phyloP scores from a whole-genome alignment of 768 basidiomycete species.

The Thelephora aurantiotincta region DNA sequence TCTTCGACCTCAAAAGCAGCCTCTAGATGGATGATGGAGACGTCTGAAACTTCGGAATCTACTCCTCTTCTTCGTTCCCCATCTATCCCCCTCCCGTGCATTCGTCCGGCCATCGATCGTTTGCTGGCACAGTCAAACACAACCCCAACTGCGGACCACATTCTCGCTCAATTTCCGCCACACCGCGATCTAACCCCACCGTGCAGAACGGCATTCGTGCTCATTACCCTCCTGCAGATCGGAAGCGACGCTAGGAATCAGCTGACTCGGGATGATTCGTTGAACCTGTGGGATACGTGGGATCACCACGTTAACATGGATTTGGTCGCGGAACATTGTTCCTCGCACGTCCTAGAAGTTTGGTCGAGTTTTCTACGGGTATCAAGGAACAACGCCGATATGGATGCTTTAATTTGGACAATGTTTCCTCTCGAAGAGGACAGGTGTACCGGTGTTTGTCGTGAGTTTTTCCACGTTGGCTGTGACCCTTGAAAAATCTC shows the following conservation, averaged over 20 bases:
- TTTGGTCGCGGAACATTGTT: constrained; percentile 17
- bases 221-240: constrained; percentile 13
- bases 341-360: constrained; percentile 18
- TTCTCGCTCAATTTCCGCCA: not conserved
- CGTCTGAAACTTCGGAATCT: constrained; percentile 6
- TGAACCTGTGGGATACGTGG: constrained; percentile 32
- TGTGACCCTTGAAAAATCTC: too few relatives aligned
- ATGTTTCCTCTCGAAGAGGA: constrained; percentile 22
- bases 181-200: not conserved
- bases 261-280: not conserved
- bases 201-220: constrained; percentile 10
- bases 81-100: not conserved
- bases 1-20: constrained; percentile 3
- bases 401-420: constrained; percentile 36
- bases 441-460: not conserved
- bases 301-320: constrained; percentile 14
- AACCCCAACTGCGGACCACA: constrained; percentile 7
- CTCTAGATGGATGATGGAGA: constrained; percentile 2
- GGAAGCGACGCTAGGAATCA: constrained; percentile 3
- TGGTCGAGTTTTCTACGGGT: constrained; percentile 31
- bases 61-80: constrained; percentile 8
- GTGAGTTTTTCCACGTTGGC: too few relatives aligned
- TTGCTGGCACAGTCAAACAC: constrained; percentile 5
- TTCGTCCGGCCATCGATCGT: constrained; percentile 9
- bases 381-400: constrained; percentile 24